Base-by-base conservation (phyloP, 768 basidiomycete species). In the Agrocybe pediades region DNA sequence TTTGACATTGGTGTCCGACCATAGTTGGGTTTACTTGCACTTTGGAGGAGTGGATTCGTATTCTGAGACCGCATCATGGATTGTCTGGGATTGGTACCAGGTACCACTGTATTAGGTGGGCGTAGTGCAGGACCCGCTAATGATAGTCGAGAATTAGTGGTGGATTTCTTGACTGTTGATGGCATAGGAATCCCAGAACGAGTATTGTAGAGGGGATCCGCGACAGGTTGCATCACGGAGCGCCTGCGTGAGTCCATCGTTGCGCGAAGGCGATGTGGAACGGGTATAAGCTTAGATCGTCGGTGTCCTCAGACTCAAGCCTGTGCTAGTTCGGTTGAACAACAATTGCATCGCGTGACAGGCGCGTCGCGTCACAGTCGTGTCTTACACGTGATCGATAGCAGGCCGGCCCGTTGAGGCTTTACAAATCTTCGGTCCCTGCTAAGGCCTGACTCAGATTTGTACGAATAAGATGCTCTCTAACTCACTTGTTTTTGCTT, bases 1-100 rank as follows among this genome's bases (percentile, higher is more conserved):
- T 75, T 84, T 49, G 83, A 82, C 62, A 88, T 70, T 15, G 93
- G 93, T 29, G 92, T 95, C 49, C 85, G 76, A 2, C 89, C 90
- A 69, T 79, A 78, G 61, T 74, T 77, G 44, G 79, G 77, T 62
- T 92, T 90, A 29, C 78, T 80, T 2, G 82, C 81, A 60, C 90
- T 93, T 66, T 82, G 80, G 17, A 90, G 69, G 7, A 92, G 70
- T 0, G 88, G 80, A 59, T 90, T 91, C 41, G 68, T 53, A 56
- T 83, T 88, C 67, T 88, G 88, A 0, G 88, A 85, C 43, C 86
- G 76, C 72, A 83, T 81, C 59, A 84, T 78, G 1, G 88, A 89
- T 43, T 87, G 86, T 26, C 88, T 74, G 6, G 86, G 83, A 59
- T 87, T 86, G 20, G 81, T 77, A 20, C 71, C 60, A 48, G 76